These are phyloP conservation scores for Sphaerulina populicola DNA, from an alignment of 2,329 filamentous ascomycete genomes.

Conservation along the genomic window DNA sequence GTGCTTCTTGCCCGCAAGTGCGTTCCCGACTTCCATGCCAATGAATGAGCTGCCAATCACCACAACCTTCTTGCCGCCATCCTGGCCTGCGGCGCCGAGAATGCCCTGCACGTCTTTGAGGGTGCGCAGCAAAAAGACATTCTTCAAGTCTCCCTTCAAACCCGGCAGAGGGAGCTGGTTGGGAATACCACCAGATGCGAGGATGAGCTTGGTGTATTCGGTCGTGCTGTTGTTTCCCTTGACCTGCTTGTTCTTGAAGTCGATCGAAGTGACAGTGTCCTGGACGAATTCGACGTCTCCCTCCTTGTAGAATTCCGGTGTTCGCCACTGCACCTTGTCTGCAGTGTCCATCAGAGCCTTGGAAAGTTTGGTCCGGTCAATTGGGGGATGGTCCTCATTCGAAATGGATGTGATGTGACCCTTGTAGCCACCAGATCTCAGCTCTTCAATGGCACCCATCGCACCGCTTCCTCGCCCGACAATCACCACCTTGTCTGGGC, in stretches of 20 bases:
- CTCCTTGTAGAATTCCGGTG: slow-evolving; percentile 66
- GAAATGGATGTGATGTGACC: slow-evolving; percentile 77
- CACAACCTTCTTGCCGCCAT: slow-evolving; percentile 83
- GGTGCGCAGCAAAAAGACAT: slow-evolving; percentile 76
- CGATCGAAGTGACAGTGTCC: slow-evolving; percentile 59
- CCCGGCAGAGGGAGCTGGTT: slow-evolving; percentile 69
- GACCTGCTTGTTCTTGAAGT: slow-evolving; percentile 67
- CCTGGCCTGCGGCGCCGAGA: slow-evolving; percentile 63
- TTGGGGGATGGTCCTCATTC: slow-evolving; percentile 67
- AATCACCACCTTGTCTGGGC: slow-evolving; percentile 63
- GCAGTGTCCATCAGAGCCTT: slow-evolving; percentile 82
- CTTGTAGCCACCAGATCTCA: slow-evolving; percentile 71
- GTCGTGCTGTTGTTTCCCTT: slow-evolving; percentile 64
- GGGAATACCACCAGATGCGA: slow-evolving; percentile 78
- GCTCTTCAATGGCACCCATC: slow-evolving; percentile 69
- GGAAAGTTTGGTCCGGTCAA: slow-evolving; percentile 91
- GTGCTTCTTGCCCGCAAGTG: slow-evolving; percentile 66
- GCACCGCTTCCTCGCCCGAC: slow-evolving; percentile 80
- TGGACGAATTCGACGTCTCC: slow-evolving; percentile 48
- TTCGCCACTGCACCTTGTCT: slow-evolving; percentile 67
- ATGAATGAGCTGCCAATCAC: slow-evolving; percentile 93
- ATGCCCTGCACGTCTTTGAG: slow-evolving; percentile 73
- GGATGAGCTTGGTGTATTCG: slow-evolving; percentile 79
- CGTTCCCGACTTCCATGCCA: slow-evolving; percentile 92
- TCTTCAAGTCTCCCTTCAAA: slow-evolving; percentile 69